Percentiles rank a stretch among this genome's conserved stretches.
Evolutionary conservation across 169 alveolate species (phyloP).

Genomic region (Cryptosporidium xiaoi): DNA sequence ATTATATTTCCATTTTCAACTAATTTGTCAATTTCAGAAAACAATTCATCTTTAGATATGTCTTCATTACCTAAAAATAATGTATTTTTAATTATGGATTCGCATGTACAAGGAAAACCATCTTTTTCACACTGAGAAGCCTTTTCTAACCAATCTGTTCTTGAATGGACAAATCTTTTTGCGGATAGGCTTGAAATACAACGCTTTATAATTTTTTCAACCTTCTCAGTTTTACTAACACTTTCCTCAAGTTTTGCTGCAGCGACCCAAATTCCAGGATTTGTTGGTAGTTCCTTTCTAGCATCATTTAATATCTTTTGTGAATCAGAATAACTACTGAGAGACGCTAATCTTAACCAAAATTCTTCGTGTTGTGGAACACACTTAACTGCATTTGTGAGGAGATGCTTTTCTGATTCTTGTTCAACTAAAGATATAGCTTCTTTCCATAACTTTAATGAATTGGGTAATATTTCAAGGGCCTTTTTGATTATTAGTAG

Average conservation of each 20-base stretch:
- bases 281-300: constrained; percentile 95
- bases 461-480: constrained; percentile 95
- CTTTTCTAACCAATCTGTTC: constrained; percentile 92
- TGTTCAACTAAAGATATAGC: constrained; percentile 94
- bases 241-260: constrained; percentile 98
- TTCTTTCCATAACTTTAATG: constrained; percentile 97
- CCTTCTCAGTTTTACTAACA: constrained; percentile 84
- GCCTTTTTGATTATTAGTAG: constrained; percentile 93
- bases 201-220: constrained; percentile 85
- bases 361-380: constrained; percentile 96
- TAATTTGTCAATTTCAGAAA: constrained; percentile 87
- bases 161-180: constrained; percentile 84
- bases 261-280: constrained; percentile 94
- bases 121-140: constrained; percentile 92
- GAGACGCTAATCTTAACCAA: constrained; percentile 98
- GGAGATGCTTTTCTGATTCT: constrained; percentile 92
- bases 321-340: constrained; percentile 96
- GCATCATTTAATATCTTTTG: constrained; percentile 96
- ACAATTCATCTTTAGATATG: constrained; percentile 79
- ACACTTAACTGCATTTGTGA: constrained; percentile 98
- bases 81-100: constrained; percentile 88
- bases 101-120: constrained; percentile 87
- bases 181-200: constrained; percentile 87
- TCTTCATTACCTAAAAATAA: constrained; percentile 80
- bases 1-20: constrained; percentile 83